Evolutionary conservation across 371 early-diverging fungal species (phyloP).

Genomic region (Basidiobolus meristosporus): DNA sequence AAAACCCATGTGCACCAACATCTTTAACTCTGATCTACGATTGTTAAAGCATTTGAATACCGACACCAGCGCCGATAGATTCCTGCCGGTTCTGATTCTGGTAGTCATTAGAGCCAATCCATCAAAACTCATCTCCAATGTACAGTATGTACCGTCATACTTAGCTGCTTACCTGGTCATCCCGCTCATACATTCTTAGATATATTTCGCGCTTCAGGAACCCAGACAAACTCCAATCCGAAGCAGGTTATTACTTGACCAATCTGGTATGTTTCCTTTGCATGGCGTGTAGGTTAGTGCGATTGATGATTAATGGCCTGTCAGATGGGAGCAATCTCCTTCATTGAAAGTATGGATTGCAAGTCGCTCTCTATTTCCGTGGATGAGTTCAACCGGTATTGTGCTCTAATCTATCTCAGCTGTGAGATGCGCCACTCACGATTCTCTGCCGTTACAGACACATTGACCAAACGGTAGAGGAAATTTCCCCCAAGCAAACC

Average conservation of each 20-base stretch:
- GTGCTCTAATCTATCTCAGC: too few relatives aligned
- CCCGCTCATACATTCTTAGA: conserved; percentile 6
- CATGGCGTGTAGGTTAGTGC: conserved; percentile 8
- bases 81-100: conserved; percentile 68
- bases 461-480: too few relatives aligned
- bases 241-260: conserved; percentile 70
- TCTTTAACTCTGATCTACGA: too few relatives aligned
- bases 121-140: conserved; percentile 56
- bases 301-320: not conserved
- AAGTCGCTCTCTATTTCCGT: conserved; percentile 47
- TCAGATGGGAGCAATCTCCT: conserved; percentile 36
- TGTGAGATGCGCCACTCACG: too few relatives aligned
- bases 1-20: too few relatives aligned
- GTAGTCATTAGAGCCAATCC: conserved; percentile 59
- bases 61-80: conserved; percentile 63
- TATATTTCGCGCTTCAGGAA: conserved; percentile 65
- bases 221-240: conserved; percentile 53
- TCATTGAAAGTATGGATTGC: conserved; percentile 39
- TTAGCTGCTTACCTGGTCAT: not conserved
- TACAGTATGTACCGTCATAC: conserved; percentile 58
- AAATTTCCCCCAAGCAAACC: too few relatives aligned
- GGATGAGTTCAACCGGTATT: conserved; percentile 37
- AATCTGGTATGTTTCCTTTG: conserved; percentile 30
- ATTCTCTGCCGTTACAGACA: too few relatives aligned
- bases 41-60: too few relatives aligned